Conservation (phyloP, 805 yeast species). For the Grigorovia yakushimaensis region DNA sequence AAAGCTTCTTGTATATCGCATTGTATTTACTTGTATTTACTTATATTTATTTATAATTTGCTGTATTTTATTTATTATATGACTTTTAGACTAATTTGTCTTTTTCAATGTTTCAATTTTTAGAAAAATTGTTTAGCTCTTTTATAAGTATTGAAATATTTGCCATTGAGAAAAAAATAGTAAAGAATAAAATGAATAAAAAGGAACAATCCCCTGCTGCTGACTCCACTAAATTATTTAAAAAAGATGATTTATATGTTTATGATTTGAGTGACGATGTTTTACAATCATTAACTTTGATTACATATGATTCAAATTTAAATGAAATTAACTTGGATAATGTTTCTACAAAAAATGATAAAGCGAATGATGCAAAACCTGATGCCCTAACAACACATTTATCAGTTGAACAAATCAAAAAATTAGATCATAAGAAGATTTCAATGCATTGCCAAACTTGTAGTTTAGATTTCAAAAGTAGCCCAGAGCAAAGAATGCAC, state of each 20-base stretch:
- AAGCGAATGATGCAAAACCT: not conserved
- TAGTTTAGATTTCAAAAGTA: constrained; percentile 11
- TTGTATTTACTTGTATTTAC: too few relatives aligned
- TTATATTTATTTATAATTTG: too few relatives aligned
- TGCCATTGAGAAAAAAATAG: too few relatives aligned
- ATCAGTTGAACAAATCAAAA: constrained; percentile 8
- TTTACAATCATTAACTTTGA: constrained; percentile 38
- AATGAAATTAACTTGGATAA: constrained; percentile 22
- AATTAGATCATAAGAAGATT: constrained; percentile 7
- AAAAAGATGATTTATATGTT: constrained; percentile 37
- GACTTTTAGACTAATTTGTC: too few relatives aligned
- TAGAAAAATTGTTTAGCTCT: too few relatives aligned
- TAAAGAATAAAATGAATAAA: too few relatives aligned
- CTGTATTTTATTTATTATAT: too few relatives aligned
- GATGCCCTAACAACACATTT: constrained; percentile 3
- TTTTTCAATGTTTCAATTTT: too few relatives aligned
- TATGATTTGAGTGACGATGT: constrained; percentile 36
- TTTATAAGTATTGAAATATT: too few relatives aligned
- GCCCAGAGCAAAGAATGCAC: constrained; percentile 31
- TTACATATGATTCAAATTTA: constrained; percentile 46
- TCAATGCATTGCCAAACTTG: constrained; percentile 21
- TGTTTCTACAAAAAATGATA: not conserved
- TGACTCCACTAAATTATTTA: constrained; percentile 5
- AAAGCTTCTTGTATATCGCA: too few relatives aligned
- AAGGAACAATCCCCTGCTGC: too few relatives aligned